A percentile compares a stretch with the other conserved stretches of the same genome.
Evolutionary conservation across 2,329 filamentous ascomycete species (phyloP).

Genomic region (Epichloe gansuensis): DNA sequence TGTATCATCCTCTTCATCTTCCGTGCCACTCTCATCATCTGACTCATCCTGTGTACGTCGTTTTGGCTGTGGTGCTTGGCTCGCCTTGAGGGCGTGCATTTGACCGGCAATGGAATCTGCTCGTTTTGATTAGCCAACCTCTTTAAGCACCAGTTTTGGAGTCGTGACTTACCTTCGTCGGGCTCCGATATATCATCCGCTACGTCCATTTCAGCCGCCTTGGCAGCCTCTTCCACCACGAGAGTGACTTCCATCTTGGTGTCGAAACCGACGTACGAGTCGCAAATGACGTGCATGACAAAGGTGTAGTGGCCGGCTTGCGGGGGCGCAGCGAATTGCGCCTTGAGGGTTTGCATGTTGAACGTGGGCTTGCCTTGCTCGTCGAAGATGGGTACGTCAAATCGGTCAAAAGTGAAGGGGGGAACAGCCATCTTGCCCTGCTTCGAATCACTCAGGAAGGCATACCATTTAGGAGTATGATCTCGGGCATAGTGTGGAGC

Average conservation of each 20-base stretch:
- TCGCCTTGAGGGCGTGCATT: constrained; percentile 76
- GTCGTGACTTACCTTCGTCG: constrained; percentile 66
- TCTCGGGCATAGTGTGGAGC: constrained; percentile 86
- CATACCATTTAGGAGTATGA: constrained; percentile 81
- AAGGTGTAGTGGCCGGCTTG: constrained; percentile 90
- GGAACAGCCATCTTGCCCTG: constrained; percentile 94
- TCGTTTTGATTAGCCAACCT: background rate
- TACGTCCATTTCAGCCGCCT: constrained; percentile 64
- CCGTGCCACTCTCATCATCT: constrained; percentile 70
- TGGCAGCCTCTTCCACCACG: constrained; percentile 76
- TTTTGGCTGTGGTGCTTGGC: constrained; percentile 44
- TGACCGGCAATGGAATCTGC: constrained; percentile 83
- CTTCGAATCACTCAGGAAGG: constrained; percentile 89
- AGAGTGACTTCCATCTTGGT: constrained; percentile 83
- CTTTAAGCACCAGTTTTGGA: no score
- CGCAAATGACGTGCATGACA: constrained; percentile 83
- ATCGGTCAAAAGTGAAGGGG: constrained; percentile 86
- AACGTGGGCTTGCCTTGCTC: constrained; percentile 77
- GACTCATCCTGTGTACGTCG: constrained; percentile 45
- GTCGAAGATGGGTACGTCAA: constrained; percentile 79
- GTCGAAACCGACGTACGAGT: constrained; percentile 91
- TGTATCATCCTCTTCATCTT: constrained; percentile 52
- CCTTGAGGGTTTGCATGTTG: constrained; percentile 90
- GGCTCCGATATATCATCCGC: constrained; percentile 97
- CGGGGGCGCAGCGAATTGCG: constrained; percentile 89